Evolutionary conservation across 148 eudicot genomes (phyloP).

Genomic region (Chenopodium formosanum): DNA sequence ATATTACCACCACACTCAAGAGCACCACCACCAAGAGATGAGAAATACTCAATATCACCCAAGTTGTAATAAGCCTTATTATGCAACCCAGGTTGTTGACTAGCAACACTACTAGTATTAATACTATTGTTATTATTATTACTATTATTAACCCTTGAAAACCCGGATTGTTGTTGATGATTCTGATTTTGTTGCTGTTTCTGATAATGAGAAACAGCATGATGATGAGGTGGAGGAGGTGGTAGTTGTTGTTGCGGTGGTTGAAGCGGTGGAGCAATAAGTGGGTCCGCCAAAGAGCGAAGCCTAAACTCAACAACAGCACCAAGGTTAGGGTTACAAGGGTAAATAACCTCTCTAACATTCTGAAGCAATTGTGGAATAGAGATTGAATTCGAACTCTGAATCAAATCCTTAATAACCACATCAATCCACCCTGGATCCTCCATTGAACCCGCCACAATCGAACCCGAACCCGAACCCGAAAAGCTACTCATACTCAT

Average conservation of each 20-base stretch:
- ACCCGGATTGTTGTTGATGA: not conserved
- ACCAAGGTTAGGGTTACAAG: conserved; percentile 86
- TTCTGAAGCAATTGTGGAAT: conserved; percentile 82
- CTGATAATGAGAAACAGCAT: not conserved
- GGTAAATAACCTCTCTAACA: conserved; percentile 87
- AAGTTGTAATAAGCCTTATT: not conserved
- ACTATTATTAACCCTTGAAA: not conserved
- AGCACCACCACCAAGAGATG: not conserved
- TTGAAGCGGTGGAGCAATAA: conserved; percentile 1
- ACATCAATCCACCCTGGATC: conserved; percentile 74
- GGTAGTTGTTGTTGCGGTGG: not conserved
- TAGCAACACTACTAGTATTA: not conserved
- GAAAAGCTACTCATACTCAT: not conserved
- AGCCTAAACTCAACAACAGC: conserved; percentile 70
- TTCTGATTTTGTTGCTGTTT: not conserved
- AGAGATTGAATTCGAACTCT: conserved; percentile 55
- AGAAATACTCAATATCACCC: conserved; percentile 3
- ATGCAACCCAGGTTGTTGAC: not conserved
- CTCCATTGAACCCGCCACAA: conserved; percentile 23
- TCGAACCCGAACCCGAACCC: not conserved
- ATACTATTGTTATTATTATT: conserved; percentile 3
- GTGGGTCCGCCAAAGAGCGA: conserved; percentile 51
- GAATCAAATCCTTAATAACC: conserved; percentile 78
- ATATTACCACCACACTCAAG: not conserved
- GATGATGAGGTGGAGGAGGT: not conserved